These are phyloP conservation scores for Solanum chiquidenum DNA, from an alignment of 257 asterid species.

Conservation along the genomic window DNA sequence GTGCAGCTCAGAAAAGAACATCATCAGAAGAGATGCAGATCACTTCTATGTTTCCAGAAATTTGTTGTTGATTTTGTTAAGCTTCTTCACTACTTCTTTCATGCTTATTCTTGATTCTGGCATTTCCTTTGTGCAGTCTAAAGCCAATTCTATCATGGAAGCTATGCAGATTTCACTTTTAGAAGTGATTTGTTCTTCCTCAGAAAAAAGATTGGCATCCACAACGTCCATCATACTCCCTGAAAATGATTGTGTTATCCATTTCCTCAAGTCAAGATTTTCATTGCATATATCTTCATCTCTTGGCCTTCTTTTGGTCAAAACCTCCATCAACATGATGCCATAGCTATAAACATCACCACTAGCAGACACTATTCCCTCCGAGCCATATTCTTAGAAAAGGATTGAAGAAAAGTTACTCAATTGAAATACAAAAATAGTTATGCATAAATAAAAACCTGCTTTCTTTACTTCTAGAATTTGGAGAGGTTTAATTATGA, in stretches of 20 bases:
- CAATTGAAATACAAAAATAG: no score
- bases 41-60: background rate
- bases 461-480: background rate
- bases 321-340: background rate
- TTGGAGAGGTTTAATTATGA: background rate
- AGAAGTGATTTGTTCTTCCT: background rate
- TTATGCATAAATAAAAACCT: background rate
- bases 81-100: background rate
- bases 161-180: background rate
- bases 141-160: background rate
- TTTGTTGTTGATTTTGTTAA: background rate
- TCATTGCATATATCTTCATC: background rate
- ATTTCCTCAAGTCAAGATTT: background rate
- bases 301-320: background rate
- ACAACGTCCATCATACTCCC: background rate
- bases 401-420: background rate
- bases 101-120: background rate
- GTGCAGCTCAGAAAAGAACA: background rate
- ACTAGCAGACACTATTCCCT: background rate
- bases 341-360: background rate
- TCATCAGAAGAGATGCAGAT: background rate
- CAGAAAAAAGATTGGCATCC: background rate
- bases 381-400: background rate
- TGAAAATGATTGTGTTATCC: background rate
- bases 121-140: background rate